Evolutionary conservation across 371 early-diverging fungal species (phyloP).

Genomic region (Rhizopus microsporus): DNA sequence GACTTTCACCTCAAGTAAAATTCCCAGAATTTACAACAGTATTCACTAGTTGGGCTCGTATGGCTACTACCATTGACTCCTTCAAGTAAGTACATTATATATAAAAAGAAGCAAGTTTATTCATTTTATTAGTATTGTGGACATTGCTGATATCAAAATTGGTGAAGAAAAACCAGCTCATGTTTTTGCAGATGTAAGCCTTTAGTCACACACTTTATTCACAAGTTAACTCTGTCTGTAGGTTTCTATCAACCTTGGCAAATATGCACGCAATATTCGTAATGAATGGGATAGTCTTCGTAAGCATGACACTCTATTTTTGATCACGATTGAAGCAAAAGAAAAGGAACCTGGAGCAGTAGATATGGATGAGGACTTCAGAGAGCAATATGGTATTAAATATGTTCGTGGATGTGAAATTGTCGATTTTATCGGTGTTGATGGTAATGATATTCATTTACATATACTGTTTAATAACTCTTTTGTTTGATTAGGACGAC

Average conservation of each 20-base stretch:
- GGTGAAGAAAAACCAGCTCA: conserved; percentile 73
- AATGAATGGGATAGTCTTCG: conserved; percentile 89
- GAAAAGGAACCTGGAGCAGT: conserved; percentile 47
- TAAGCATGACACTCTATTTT: conserved; percentile 80
- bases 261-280: conserved; percentile 70
- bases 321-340: conserved; percentile 72
- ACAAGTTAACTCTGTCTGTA: conserved; percentile 6
- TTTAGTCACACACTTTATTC: background rate
- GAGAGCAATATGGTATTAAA: conserved; percentile 73
- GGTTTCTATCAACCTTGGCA: conserved; percentile 59
- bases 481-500: conserved; percentile 32
- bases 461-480: background rate
- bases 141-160: conserved; percentile 75
- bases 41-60: conserved; percentile 92
- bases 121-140: conserved; percentile 48
- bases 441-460: conserved; percentile 44
- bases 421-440: conserved; percentile 70
- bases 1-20: conserved; percentile 71
- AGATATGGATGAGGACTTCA: conserved; percentile 48
- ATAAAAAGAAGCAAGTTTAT: background rate
- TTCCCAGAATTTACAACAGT: conserved; percentile 63
- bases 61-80: conserved; percentile 75
- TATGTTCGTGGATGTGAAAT: conserved; percentile 89
- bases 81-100: conserved; percentile 48
- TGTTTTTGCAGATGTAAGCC: conserved; percentile 76